Evolutionary conservation across 2,329 filamentous ascomycete species (phyloP).

Genomic region (Rhexocercosporidium sp.): DNA sequence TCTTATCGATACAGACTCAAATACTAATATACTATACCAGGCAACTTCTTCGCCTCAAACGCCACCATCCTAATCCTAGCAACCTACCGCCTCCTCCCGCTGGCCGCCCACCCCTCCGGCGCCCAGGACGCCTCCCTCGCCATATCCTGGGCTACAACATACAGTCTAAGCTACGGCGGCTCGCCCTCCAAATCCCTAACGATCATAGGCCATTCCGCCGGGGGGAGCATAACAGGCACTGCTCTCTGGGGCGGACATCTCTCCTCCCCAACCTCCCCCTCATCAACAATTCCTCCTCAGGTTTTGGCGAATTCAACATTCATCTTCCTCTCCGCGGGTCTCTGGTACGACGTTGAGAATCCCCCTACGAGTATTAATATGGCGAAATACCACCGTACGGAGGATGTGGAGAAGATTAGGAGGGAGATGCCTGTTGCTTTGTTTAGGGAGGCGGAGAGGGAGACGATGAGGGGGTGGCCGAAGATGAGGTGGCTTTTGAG

Average conservation of each 20-base stretch:
- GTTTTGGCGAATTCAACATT: background rate
- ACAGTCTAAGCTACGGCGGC: background rate
- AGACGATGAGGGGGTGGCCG: background rate
- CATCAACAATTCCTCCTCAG: background rate
- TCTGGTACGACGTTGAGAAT: constrained; percentile 6
- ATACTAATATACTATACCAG: background rate
- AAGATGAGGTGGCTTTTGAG: background rate
- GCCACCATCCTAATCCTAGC: background rate
- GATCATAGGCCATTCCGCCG: background rate
- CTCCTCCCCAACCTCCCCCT: background rate
- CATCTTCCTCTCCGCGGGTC: constrained; percentile 1
- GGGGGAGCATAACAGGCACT: background rate
- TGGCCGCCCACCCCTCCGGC: constrained; percentile 1
- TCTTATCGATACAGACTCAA: too few species aligned
- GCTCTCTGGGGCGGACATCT: background rate
- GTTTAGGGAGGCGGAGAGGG: background rate
- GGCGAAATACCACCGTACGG: constrained; percentile 3
- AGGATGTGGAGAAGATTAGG: background rate
- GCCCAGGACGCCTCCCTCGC: constrained; percentile 6
- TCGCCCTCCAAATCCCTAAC: background rate
- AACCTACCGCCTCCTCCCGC: constrained; percentile 9
- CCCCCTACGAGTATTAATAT: background rate
- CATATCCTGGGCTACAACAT: background rate
- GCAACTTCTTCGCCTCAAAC: constrained; percentile 14
- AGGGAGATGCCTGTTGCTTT: background rate